These are phyloP conservation scores for Fusarium marasasianum DNA, from an alignment of 2,329 filamentous ascomycete genomes.

Conservation along the genomic window DNA sequence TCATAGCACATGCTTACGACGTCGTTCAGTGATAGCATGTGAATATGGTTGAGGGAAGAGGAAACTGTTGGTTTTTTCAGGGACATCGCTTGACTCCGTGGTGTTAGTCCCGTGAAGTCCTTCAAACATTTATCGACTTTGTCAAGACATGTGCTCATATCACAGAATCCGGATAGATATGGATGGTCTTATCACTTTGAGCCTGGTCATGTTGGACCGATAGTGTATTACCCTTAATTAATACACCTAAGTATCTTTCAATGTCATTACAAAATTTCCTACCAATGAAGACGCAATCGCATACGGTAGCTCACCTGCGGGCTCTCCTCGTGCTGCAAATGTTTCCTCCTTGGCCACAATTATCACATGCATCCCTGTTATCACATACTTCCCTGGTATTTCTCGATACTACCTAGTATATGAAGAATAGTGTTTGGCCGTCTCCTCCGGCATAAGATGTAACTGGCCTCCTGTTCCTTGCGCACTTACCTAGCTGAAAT, in stretches of 20 bases:
- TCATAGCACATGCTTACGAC: constrained; percentile 71
- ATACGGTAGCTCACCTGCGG: neutral
- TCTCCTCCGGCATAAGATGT: neutral
- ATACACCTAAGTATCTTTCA: neutral
- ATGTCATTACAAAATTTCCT: neutral
- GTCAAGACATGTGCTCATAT: neutral
- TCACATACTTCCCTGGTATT: neutral
- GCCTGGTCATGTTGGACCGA: neutral
- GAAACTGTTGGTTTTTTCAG: constrained; percentile 42
- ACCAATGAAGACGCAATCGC: neutral
- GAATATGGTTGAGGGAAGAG: constrained; percentile 77
- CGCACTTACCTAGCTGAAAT: neutral
- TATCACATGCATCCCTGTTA: neutral
- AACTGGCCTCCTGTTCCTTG: neutral
- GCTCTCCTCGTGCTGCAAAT: neutral
- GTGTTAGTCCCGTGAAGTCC: constrained; percentile 42
- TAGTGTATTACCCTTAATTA: neutral
- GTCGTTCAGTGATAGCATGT: constrained; percentile 63
- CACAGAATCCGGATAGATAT: neutral
- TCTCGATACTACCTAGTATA: neutral
- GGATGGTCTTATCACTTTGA: neutral
- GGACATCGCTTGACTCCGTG: constrained; percentile 38
- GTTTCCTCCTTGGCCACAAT: neutral
- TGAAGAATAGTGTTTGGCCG: neutral
- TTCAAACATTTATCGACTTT: constrained; percentile 35